phyloP scores from a whole-genome alignment of 192 early-diverging fungal species.

The Lobosporangium transversale region DNA sequence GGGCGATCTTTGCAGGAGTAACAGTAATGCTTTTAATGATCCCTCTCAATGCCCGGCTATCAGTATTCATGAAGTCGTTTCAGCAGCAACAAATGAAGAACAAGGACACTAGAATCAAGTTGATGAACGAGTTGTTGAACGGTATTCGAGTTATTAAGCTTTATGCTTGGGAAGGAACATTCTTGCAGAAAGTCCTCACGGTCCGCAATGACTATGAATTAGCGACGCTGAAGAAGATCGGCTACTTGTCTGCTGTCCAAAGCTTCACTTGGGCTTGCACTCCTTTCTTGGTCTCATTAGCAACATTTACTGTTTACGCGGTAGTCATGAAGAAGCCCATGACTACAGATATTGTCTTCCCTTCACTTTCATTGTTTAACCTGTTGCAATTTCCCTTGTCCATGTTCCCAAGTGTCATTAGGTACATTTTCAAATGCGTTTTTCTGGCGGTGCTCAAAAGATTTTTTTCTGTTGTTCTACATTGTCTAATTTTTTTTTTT shows the following conservation, averaged over 20 bases:
- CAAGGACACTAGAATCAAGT: constrained; percentile 64
- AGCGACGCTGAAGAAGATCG: constrained; percentile 77
- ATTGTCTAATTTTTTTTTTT: too few relatives aligned
- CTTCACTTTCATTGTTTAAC: constrained; percentile 92
- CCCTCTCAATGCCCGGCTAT: constrained; percentile 78
- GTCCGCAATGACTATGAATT: constrained; percentile 85
- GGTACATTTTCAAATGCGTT: too few relatives aligned
- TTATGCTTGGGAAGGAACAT: constrained; percentile 92
- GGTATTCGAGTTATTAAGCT: constrained; percentile 97
- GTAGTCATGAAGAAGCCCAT: constrained; percentile 67
- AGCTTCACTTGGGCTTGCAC: constrained; percentile 84
- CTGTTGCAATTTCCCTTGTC: constrained; percentile 89
- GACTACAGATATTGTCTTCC: constrained; percentile 81
- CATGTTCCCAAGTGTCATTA: constrained; percentile 87
- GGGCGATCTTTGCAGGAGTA: constrained; percentile 86
- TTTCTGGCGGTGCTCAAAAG: too few relatives aligned
- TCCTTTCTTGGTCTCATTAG: constrained; percentile 89
- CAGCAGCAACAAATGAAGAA: constrained; percentile 88
- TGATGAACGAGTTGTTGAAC: constrained; percentile 82
- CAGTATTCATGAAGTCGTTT: constrained; percentile 69
- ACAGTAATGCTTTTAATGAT: constrained; percentile 83
- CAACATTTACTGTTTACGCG: constrained; percentile 83
- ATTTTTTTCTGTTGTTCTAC: too few relatives aligned
- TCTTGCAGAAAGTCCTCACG: constrained; percentile 72
- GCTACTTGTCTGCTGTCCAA: constrained; percentile 72